These are phyloP conservation scores for Leishmania guyanensis DNA, from an alignment of 208 protist species.

Conservation along the genomic window DNA sequence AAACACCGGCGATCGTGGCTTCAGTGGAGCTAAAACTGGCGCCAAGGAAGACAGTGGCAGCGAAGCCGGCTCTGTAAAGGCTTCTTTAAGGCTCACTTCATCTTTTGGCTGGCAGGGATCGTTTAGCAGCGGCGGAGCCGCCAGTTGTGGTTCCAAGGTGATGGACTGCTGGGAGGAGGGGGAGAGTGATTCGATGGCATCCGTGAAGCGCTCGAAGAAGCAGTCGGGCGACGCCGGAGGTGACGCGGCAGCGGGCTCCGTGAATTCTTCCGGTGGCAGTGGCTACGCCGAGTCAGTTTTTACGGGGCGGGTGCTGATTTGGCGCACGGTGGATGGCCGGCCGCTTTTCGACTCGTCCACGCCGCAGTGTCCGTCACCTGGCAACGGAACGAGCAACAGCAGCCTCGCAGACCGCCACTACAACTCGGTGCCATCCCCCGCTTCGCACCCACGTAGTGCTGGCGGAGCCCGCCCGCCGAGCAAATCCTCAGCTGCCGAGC, in stretches of 20 bases:
- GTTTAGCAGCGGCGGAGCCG: not conserved
- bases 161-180: not conserved
- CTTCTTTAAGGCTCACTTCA: not conserved
- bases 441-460: not conserved
- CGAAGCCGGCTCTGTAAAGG: not conserved
- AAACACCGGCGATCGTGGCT: not conserved
- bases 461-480: not conserved
- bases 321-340: conserved; percentile 34
- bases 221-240: not conserved
- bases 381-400: not conserved
- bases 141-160: not conserved
- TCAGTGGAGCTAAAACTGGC: not conserved
- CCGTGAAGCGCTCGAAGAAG: not conserved
- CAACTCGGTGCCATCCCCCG: not conserved
- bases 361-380: not conserved
- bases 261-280: not conserved
- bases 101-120: not conserved
- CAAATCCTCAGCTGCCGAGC: not conserved
- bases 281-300: conserved; percentile 25
- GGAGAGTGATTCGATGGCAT: not conserved
- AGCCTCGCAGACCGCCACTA: not conserved
- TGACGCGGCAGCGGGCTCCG: not conserved
- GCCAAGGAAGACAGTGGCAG: not conserved
- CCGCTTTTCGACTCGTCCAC: conserved; percentile 31
- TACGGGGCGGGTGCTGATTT: conserved; percentile 36